Evolutionary conservation across 2,329 filamentous ascomycete species (phyloP), one percentile per base, ranked within the genome.

Genomic region (Sporothrix humicola): DNA sequence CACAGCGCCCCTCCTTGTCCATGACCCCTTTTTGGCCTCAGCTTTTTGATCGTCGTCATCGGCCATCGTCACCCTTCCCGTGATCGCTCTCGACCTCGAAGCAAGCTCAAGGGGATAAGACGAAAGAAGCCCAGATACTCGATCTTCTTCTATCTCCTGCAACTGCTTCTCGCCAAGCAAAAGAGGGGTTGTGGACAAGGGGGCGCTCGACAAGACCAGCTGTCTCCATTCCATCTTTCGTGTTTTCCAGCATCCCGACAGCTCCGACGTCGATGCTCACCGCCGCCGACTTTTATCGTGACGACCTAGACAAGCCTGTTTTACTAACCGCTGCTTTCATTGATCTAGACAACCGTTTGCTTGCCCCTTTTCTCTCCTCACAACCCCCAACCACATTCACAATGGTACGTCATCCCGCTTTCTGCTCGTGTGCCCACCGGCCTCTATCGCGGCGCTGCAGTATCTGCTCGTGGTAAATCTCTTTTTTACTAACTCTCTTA

Each of bases 391-490:
- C 56, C 26, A 59, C 37, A 68, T 59, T n/a, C 73, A 74, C 61
- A 66, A 74, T 74, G 73, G 73, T 74, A 74, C 66, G 73, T 74
- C 48, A 44, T 56, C 66, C n/a, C 31, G 31, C 31, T 0, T 20
- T n/a, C 13, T 69, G 73, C 23, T 73, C 73, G 69, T 72, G 72
- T 73, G 72, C 68, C 23, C 3, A 23, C 10, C 44, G n/a, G 10
- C 9, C 48, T 50, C 42, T 69, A 54, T 15, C 26, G 48, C 26
- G 15, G 48, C 48, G 10, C 66, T 50, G 13, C 2, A 23, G 13
- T n/a, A 12, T 37, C 13, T 12, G 31, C 23, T 42, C 5, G 17
- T 48, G 37, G 20, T 61, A 5, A 23, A 31, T 7, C 13, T 68
- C 5, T 20, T 26, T 44, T 44, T 46, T 71, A 4, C 69, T 71